Evolutionary conservation across 2,329 filamentous ascomycete genomes (phyloP), one percentile per base, ranked within the genome.

Genomic region (Penicillium sp.): DNA sequence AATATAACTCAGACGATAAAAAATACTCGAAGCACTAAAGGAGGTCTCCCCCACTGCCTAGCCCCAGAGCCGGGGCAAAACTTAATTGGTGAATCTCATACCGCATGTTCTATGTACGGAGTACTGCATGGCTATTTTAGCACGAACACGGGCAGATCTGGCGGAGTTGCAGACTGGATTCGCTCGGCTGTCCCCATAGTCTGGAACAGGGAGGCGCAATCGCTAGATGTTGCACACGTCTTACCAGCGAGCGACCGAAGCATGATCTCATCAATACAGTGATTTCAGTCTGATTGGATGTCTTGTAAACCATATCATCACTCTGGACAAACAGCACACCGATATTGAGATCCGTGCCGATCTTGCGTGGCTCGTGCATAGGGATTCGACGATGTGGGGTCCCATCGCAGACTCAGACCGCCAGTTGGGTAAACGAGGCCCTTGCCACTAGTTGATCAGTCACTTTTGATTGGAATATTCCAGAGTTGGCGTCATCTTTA

Each of bases 51-150:
- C 31, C 14, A 29, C 22, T n/a, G 27, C 38, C 6, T 16, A 40
- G 27, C 39, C 40, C n/a, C 32, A 21, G 3, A 13, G 32, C 32
- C 39, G 43, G 2, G 13, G 14, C 16, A 22, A 42, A 24, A 6
- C 18, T 18, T 24, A 29, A 49, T 50, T 53, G 51, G 51, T 24
- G 13, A 34, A 39, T 7, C 42, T 31, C 32, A 50, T 50, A 48
- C 50, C 44, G 51, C 51, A 53, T 49, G 18, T 40, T 50, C 18
- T 18, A 18, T 18, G 18, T 18, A 18, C 18, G 18, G 18, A 18
- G 27, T 29, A 14, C 14, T 34, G 46, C 46, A 50, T 32, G 50
- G 24, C 31, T 32, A 24, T 38, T 49, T 18, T 29, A 29, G 50
- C 31, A 44, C 50, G 3, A 44, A 39, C 44, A 18, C 21, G 5